A percentile compares a stretch with the other conserved stretches of the same genome.
Conservation (phyloP, 2,329 filamentous ascomycete species). For the Curvularia hawaiiensis region DNA sequence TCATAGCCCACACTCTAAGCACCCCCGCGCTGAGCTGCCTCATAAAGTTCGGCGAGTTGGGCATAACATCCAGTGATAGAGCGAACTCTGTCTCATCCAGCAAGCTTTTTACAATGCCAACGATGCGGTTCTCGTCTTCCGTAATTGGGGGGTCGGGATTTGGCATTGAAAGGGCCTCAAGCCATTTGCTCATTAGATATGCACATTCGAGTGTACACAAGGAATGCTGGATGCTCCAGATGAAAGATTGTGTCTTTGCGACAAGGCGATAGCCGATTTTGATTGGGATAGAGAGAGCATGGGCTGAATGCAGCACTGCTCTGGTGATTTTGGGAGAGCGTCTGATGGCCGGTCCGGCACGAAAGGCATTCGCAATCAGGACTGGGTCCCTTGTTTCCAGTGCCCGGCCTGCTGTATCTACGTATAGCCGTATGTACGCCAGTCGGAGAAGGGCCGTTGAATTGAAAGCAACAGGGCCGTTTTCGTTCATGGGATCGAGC, state of each 20-base stretch:
- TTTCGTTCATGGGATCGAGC: conserved; percentile 58
- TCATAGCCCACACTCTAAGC: conserved; percentile 50
- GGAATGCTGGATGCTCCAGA: conserved; percentile 50
- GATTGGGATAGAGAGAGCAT: conserved; percentile 70
- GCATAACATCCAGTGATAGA: conserved; percentile 33
- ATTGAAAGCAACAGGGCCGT: conserved; percentile 69
- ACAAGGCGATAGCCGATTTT: conserved; percentile 55
- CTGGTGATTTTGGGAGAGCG: conserved; percentile 65
- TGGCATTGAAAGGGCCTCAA: conserved; percentile 42
- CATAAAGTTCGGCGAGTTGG: conserved; percentile 40
- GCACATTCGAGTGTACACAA: conserved; percentile 49
- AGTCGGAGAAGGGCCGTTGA: conserved; percentile 65
- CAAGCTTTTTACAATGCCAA: conserved; percentile 48
- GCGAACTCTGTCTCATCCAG: conserved; percentile 50
- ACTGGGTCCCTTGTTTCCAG: conserved; percentile 69
- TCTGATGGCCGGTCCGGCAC: conserved; percentile 62
- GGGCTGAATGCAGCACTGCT: conserved; percentile 70
- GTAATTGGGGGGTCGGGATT: conserved; percentile 43
- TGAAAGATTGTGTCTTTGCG: conserved; percentile 47
- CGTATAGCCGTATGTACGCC: conserved; percentile 69
- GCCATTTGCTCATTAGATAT: conserved; percentile 50
- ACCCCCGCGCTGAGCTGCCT: conserved; percentile 49
- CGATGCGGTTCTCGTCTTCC: conserved; percentile 48
- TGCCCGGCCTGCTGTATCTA: conserved; percentile 66
- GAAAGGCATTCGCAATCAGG: conserved; percentile 65